A percentile compares a stretch with the other conserved stretches of the same genome.
Evolutionary conservation across 257 asterid genomes (phyloP).

Genomic region (Linaria vulgaris): DNA sequence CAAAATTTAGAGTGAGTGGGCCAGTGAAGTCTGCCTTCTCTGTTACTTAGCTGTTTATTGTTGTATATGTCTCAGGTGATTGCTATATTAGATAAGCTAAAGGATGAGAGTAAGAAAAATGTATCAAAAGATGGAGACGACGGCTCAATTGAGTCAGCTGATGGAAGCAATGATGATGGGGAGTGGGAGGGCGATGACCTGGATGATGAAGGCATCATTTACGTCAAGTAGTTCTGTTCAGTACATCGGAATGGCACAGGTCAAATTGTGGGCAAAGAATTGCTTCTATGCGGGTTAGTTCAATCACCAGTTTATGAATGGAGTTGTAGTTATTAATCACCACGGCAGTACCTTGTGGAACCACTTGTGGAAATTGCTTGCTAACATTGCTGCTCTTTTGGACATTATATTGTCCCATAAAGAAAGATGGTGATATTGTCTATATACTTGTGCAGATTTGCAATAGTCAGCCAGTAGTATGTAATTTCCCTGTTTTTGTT

Average conservation of each 20-base stretch:
- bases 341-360: not conserved
- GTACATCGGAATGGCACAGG: slow-evolving; percentile 11
- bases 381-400: not conserved
- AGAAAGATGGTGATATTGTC: not conserved
- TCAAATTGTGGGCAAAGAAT: slow-evolving; percentile 16
- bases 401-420: not conserved
- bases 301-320: not conserved
- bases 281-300: slow-evolving; percentile 36
- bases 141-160: slow-evolving; percentile 36
- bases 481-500: no score
- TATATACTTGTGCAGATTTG: not conserved
- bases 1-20: not conserved
- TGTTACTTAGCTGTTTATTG: slow-evolving; percentile 16
- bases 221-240: slow-evolving; percentile 56
- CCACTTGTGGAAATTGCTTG: not conserved
- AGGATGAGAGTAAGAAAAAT: slow-evolving; percentile 68
- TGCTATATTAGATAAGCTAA: slow-evolving; percentile 82
- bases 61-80: slow-evolving; percentile 61
- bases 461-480: not conserved
- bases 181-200: slow-evolving; percentile 64
- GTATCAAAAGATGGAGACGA: slow-evolving; percentile 23
- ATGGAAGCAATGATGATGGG: slow-evolving; percentile 42
- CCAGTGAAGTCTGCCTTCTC: not conserved
- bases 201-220: slow-evolving; percentile 83
- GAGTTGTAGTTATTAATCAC: slow-evolving; percentile 6